Base-by-base conservation (phyloP, 331 rosid species). In the Quercus tomentella region DNA sequence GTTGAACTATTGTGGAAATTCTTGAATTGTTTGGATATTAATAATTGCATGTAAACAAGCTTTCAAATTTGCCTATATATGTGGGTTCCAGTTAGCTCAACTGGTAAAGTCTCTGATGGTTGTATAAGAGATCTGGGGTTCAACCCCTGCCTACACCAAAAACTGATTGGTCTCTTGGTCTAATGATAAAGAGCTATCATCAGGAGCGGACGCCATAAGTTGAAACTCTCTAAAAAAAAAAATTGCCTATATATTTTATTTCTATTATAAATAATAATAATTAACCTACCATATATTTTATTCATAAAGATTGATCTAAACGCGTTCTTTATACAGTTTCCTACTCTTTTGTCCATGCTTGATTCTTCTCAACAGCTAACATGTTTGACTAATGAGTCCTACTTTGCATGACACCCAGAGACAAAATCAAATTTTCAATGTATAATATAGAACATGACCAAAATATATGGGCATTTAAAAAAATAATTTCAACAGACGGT, bases 11-110 rank as follows among this genome's bases (percentile, higher is more conserved):
- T 10, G 15, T 68, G 52, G 30, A 25, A 23, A 10, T 56, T 5
- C 57, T 56, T 49, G 11, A 66, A 52, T 25, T 23, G 67, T 65
- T 81, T 76, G 18, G 41, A 67, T 35, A 23, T 22, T 67, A 73
- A 86, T 70, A 68, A 56, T 86, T 57, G 72, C 25, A 16, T 4
- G 56, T 55, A 61, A 62, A 65, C 54, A 17, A 43, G 55, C 9
- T 33, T 30, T 52, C 77, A 6, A 20, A 58, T 18, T 66, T 63
- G 70, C 55, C 74, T 78, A 35, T 22, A n/a, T 71, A 57, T 6
- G n/a, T n/a, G n/a, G n/a, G n/a, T n/a, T n/a, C n/a, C n/a, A n/a
- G n/a, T n/a, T n/a, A n/a, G n/a, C n/a, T n/a, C n/a, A n/a, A n/a
- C n/a, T n/a, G n/a, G n/a, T n/a, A n/a, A n/a, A n/a, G n/a, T n/a